phyloP scores from a whole-genome alignment of 2,329 filamentous ascomycete genomes.

The Hypoxylon sp. region DNA sequence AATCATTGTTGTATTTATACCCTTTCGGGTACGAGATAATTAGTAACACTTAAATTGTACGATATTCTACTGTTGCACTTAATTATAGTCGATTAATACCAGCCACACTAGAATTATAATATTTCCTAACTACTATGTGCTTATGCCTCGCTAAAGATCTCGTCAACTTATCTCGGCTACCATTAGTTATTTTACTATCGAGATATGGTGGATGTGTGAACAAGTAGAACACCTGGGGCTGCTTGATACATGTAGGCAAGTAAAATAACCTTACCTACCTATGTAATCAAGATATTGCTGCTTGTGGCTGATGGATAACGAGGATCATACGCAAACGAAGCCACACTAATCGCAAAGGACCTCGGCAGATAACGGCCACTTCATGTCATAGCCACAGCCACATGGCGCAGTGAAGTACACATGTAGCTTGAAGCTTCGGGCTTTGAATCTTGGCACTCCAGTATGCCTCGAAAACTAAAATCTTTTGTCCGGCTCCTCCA shows the following conservation, averaged over 20 bases:
- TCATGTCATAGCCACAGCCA: conserved; percentile 2
- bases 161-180: no score
- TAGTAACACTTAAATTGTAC: no score
- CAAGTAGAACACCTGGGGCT: no score
- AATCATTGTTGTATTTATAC: no score
- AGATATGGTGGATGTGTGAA: no score
- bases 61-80: no score
- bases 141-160: not conserved
- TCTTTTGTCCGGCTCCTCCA: not conserved
- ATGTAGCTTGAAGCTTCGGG: not conserved
- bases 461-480: conserved; percentile 1
- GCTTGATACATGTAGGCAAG: no score
- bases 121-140: not conserved
- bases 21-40: no score
- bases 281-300: not conserved
- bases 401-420: not conserved
- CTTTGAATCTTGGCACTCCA: conserved; percentile 10
- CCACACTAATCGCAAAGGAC: not conserved
- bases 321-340: not conserved
- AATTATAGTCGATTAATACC: not conserved
- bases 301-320: not conserved
- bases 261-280: no score
- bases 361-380: not conserved
- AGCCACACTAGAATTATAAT: not conserved
- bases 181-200: no score